phyloP scores from a whole-genome alignment of 371 early-diverging fungal genomes.

The Haplosporangium sp. region DNA sequence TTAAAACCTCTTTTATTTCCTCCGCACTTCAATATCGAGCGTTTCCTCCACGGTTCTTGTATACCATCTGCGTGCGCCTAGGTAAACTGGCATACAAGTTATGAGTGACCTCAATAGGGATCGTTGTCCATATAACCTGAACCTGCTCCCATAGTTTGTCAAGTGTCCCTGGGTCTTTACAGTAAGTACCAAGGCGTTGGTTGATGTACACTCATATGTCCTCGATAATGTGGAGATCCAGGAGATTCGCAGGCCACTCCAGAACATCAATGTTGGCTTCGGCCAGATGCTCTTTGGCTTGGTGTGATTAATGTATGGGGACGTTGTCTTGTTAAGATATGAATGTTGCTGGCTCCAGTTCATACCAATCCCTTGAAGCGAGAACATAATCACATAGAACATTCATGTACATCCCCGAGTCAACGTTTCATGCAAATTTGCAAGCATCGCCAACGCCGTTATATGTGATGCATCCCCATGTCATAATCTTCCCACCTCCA shows the following conservation, averaged over 20 bases:
- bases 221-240: constrained; percentile 22
- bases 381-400: constrained; percentile 24
- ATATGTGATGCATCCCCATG: constrained; percentile 29
- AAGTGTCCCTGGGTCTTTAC: no score
- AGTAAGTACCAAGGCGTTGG: background rate
- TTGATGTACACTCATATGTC: constrained; percentile 16
- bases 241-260: background rate
- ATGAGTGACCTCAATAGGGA: no score
- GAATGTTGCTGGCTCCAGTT: constrained; percentile 8
- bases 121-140: constrained; percentile 9
- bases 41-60: no score
- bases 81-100: no score
- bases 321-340: constrained; percentile 53
- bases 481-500: constrained; percentile 28
- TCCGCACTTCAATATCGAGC: no score
- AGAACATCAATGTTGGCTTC: no score
- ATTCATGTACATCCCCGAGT: constrained; percentile 25
- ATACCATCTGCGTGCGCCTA: no score
- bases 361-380: constrained; percentile 7
- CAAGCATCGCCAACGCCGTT: constrained; percentile 19
- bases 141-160: background rate
- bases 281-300: constrained; percentile 3
- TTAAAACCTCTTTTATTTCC: no score
- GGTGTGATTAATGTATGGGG: constrained; percentile 31
- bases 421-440: constrained; percentile 23